phyloP scores from a whole-genome alignment of 2,329 filamentous ascomycete genomes.

The Raffaelea albimanens region DNA sequence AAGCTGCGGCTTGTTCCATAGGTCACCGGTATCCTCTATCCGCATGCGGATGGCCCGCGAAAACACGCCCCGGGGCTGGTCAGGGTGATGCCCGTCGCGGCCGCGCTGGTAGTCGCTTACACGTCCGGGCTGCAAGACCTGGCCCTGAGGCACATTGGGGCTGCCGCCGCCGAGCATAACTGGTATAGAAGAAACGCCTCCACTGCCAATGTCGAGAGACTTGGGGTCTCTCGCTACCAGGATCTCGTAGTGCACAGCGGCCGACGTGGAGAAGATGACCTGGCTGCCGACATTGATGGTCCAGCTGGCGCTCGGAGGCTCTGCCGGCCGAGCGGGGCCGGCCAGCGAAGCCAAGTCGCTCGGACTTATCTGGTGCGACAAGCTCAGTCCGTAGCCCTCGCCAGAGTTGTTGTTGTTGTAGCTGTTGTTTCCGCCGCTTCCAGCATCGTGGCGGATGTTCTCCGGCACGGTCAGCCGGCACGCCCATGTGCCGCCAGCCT shows the following conservation, averaged over 20 bases:
- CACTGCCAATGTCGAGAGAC: slow-evolving; percentile 57
- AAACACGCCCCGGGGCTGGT: slow-evolving; percentile 67
- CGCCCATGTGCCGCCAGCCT: slow-evolving; percentile 82
- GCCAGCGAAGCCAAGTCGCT: background rate
- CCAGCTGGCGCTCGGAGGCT: slow-evolving; percentile 61
- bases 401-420: background rate
- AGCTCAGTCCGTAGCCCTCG: no score
- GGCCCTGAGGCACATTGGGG: slow-evolving; percentile 8
- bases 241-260: slow-evolving; percentile 80
- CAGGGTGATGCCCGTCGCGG: slow-evolving; percentile 47
- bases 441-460: slow-evolving; percentile 58
- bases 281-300: slow-evolving; percentile 86
- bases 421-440: slow-evolving; percentile 31
- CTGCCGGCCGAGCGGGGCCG: slow-evolving; percentile 12
- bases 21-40: slow-evolving; percentile 76
- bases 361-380: background rate
- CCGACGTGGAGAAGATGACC: slow-evolving; percentile 85
- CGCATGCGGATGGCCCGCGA: slow-evolving; percentile 69
- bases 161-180: slow-evolving; percentile 31
- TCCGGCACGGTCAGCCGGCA: slow-evolving; percentile 74
- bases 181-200: slow-evolving; percentile 19
- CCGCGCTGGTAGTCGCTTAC: slow-evolving; percentile 68
- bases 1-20: slow-evolving; percentile 90
- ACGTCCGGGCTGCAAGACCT: slow-evolving; percentile 53
- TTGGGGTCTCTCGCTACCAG: slow-evolving; percentile 78